Percentiles rank a stretch among this genome's conserved stretches.
phyloP scores from a whole-genome alignment of 2,329 filamentous ascomycete genomes.

The Periconia sp. region DNA sequence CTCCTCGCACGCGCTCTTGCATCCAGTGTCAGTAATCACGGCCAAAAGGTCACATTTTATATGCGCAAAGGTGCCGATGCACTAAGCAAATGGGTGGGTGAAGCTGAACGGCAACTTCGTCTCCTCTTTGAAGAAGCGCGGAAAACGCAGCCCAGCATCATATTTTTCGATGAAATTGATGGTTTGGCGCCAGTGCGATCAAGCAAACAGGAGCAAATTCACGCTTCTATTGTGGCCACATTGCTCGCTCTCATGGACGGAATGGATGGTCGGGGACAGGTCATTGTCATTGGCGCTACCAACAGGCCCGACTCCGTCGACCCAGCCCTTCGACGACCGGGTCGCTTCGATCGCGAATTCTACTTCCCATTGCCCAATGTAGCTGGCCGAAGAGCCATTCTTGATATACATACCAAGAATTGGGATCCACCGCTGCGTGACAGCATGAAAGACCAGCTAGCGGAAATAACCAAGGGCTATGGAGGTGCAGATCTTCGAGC shows the following conservation, averaged over 20 bases:
- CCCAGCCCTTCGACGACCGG: constrained; percentile 88
- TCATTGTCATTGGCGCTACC: constrained; percentile 98
- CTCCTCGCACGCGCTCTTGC: constrained; percentile 91
- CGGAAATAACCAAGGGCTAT: constrained; percentile 90
- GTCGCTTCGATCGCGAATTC: constrained; percentile 95
- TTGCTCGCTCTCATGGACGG: constrained; percentile 55
- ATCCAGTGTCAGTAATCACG: constrained; percentile 84
- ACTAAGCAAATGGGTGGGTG: constrained; percentile 97
- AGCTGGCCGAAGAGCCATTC: constrained; percentile 77
- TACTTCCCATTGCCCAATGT: constrained; percentile 92
- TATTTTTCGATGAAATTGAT: constrained; percentile 99
- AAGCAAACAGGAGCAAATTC: constrained; percentile 98
- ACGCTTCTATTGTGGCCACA: constrained; percentile 77
- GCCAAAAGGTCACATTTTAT: constrained; percentile 96
- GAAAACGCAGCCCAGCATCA: constrained; percentile 96
- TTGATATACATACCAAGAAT: constrained; percentile 92
- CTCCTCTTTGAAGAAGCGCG: constrained; percentile 93
- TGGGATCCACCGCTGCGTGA: constrained; percentile 79
- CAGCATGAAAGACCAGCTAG: constrained; percentile 79
- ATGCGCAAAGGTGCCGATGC: constrained; percentile 99
- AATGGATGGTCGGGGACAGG: constrained; percentile 65
- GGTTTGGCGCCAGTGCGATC: constrained; percentile 93
- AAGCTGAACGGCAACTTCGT: constrained; percentile 92
- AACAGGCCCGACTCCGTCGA: constrained; percentile 97
- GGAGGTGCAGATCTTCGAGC: constrained; percentile 93